Percentiles rank a stretch among this genome's conserved stretches.
These are phyloP conservation scores for Pseudogymnoascus sp. DNA, from an alignment of 2,329 filamentous ascomycete species.

Conservation along the genomic window DNA sequence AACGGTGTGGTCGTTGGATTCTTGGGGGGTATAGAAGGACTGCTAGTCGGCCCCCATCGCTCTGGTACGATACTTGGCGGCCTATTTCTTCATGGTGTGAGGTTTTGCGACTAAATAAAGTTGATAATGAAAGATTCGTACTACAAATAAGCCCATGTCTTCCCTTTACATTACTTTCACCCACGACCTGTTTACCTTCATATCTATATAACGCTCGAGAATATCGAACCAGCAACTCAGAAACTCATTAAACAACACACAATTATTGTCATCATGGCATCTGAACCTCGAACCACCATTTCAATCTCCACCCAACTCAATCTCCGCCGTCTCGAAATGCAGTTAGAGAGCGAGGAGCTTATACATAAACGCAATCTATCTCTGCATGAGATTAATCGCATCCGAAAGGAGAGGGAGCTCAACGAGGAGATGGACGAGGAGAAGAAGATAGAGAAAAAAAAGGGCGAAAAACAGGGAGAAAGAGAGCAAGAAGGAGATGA, in stretches of 20 bases:
- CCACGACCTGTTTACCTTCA: not conserved
- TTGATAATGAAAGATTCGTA: not conserved
- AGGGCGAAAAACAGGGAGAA: not conserved
- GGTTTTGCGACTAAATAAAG: not conserved
- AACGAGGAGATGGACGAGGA: slow-evolving; percentile 14
- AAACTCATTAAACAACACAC: not conserved
- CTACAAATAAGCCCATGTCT: not conserved
- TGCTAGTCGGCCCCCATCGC: not conserved
- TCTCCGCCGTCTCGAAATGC: not conserved
- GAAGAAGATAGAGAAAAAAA: not conserved
- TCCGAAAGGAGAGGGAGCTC: slow-evolving; percentile 15
- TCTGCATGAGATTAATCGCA: not conserved
- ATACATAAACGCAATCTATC: not conserved
- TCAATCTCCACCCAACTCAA: not conserved
- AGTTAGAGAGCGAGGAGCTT: not conserved
- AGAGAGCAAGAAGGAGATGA: not conserved
- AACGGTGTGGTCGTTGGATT: not conserved
- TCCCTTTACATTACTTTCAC: not conserved
- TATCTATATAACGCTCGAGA: not conserved
- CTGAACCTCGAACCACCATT: not conserved
- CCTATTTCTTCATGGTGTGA: not conserved
- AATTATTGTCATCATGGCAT: not conserved
- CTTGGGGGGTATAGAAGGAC: not conserved
- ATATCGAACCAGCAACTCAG: not conserved
- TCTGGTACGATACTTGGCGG: not conserved